phyloP scores from a whole-genome alignment of 352 stramenopile species.

The Phytophthora meadii region DNA sequence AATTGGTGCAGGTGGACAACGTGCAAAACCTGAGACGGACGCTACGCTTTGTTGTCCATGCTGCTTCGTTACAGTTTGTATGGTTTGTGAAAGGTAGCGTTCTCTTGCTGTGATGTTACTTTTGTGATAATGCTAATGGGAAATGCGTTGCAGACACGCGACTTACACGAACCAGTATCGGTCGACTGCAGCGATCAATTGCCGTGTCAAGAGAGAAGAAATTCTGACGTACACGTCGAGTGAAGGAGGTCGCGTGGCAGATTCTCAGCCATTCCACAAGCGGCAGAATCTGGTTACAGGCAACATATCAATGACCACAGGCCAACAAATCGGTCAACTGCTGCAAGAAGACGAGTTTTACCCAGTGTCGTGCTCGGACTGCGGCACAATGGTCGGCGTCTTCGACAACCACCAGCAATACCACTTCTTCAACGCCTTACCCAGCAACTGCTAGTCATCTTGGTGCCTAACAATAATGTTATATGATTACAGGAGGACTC shows the following conservation, averaged over 20 bases:
- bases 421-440: constrained; percentile 84
- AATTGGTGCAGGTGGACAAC: constrained; percentile 19
- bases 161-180: constrained; percentile 81
- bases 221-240: constrained; percentile 63
- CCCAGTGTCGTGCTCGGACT: constrained; percentile 75
- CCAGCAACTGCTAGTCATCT: constrained; percentile 53
- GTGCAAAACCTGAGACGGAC: constrained; percentile 41
- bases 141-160: constrained; percentile 42
- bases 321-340: constrained; percentile 33
- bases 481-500: constrained; percentile 22
- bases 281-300: constrained; percentile 28
- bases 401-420: constrained; percentile 67
- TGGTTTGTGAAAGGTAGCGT: constrained; percentile 68
- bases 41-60: constrained; percentile 78
- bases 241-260: constrained; percentile 15
- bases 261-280: constrained; percentile 48
- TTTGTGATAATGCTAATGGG: constrained; percentile 8
- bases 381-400: constrained; percentile 73
- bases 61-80: constrained; percentile 84
- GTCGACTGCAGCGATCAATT: constrained; percentile 67
- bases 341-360: constrained; percentile 71
- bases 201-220: constrained; percentile 72
- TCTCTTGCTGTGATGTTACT: neutral
- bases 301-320: constrained; percentile 19
- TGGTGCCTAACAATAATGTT: constrained; percentile 18